Evolutionary conservation across 2,329 filamentous ascomycete genomes (phyloP).

Genomic region (Zymoseptoria tritici): DNA sequence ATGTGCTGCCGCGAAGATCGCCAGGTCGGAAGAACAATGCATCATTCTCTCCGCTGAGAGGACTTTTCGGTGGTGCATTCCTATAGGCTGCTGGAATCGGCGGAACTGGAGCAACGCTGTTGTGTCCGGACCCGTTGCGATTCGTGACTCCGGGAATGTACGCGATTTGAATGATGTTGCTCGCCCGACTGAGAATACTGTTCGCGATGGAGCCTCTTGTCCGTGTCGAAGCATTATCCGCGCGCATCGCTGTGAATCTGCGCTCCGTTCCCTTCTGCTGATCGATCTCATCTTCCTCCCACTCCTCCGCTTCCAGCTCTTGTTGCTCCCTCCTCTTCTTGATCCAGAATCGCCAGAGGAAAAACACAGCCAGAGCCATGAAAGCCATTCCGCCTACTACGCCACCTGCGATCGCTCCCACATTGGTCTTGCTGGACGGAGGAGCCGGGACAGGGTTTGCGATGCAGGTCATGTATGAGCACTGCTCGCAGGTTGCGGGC

Average conservation of each 20-base stretch:
- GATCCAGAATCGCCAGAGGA: conserved; percentile 83
- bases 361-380: conserved; percentile 65
- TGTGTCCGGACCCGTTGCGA: conserved; percentile 61
- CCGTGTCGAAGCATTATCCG: conserved; percentile 72
- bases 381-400: conserved; percentile 77
- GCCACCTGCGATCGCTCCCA: conserved; percentile 84
- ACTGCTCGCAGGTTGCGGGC: conserved; percentile 52
- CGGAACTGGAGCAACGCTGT: conserved; percentile 67
- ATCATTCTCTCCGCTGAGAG: conserved; percentile 50
- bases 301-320: conserved; percentile 48
- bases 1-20: conserved; percentile 84
- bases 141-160: conserved; percentile 92
- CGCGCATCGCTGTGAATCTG: conserved; percentile 47
- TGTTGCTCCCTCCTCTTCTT: conserved; percentile 65
- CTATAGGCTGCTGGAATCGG: conserved; percentile 63
- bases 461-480: conserved; percentile 52
- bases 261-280: conserved; percentile 47
- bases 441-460: conserved; percentile 32
- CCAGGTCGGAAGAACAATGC: conserved; percentile 91
- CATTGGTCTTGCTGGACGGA: conserved; percentile 50
- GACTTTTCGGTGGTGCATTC: conserved; percentile 50
- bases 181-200: conserved; percentile 88
- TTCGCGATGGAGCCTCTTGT: conserved; percentile 77
- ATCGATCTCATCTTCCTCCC: conserved; percentile 48
- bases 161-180: conserved; percentile 98